Evolutionary conservation across 2,329 filamentous ascomycete species (phyloP).

Genomic region (Colletotrichum falcatum): DNA sequence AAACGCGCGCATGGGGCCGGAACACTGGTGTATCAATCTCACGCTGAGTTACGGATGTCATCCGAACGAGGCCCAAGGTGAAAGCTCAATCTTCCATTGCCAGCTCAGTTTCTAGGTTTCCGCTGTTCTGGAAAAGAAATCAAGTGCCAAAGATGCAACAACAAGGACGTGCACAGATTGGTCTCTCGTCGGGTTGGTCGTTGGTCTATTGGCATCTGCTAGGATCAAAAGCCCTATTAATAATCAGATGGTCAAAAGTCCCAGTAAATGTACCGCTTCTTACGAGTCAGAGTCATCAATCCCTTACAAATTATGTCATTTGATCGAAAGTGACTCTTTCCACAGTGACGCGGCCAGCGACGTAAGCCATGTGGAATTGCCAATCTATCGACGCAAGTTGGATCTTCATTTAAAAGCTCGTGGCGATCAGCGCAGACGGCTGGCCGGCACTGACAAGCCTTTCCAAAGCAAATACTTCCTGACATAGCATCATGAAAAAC

Average conservation of each 20-base stretch:
- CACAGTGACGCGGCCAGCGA: neutral
- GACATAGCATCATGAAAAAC: constrained; percentile 28
- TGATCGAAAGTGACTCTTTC: neutral
- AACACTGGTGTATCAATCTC: neutral
- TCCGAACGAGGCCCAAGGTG: neutral
- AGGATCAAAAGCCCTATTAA: neutral
- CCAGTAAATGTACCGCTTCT: neutral
- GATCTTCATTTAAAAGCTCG: constrained; percentile 17
- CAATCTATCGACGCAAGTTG: neutral
- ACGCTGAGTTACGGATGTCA: neutral
- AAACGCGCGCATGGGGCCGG: constrained; percentile 16
- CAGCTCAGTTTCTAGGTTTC: neutral
- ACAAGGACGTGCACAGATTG: neutral
- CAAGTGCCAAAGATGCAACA: neutral
- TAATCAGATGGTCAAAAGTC: neutral
- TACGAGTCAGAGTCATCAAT: neutral
- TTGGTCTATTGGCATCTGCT: neutral
- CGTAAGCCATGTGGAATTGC: neutral
- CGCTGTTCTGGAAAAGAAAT: no score
- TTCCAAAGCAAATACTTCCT: neutral
- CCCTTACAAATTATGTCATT: neutral
- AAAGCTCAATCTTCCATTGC: no score
- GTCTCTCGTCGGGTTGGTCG: neutral
- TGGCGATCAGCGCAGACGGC: neutral
- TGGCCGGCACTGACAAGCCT: neutral